Evolutionary conservation across 2,329 filamentous ascomycete species (phyloP), one percentile per base, ranked within the genome.

Genomic region (Coniochaeta sp.): DNA sequence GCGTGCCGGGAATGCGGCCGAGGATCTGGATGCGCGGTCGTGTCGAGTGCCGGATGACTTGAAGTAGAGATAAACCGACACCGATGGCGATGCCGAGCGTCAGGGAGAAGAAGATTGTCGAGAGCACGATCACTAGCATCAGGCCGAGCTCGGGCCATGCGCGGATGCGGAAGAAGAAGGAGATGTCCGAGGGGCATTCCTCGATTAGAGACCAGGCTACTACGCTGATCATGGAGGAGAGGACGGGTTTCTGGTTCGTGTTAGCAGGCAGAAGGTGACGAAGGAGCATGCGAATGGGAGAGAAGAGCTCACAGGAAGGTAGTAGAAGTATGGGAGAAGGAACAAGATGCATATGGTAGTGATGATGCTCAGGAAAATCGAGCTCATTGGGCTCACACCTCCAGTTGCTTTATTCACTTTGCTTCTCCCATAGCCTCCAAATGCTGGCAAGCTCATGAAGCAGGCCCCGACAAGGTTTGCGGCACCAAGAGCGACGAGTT

Each of bases 1-100:
- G 70, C 8, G 72, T 73, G 43, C 71, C 72, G 2, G 72, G 75
- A 38, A 79, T 77, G 12, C 93, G 90, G 38, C 95, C 95, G 0
- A 99, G 80, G 70, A 99, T 99, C 74, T 98, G 93, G 64, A 99
- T 99, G 34, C 95, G 89, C 7, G 95, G 92, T 16, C 93, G 87
- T 0, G 95, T 98, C 52, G 89, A 87, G 76, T 98, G 93, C 60
- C 89, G 88, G 70, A 99, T 91, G 58, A 99, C 89, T 62, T 92
- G 89, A 12, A 99, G 80, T 12, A 98, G 80, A 5, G 93, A 97
- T 9, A 99, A 81, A 1, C 93, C 93, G 61, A 99, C 92, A 38
- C 95, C 95, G 43, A 96, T 88, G 6, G 93, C 93, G 74, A 99
- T 98, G 56, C 95, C 95, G 22, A 96, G 81, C 56, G 93, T 91